Percentiles rank a stretch among this genome's conserved stretches.
Conservation (phyloP, 2,329 filamentous ascomycete genomes). For the Fusarium globosum region DNA sequence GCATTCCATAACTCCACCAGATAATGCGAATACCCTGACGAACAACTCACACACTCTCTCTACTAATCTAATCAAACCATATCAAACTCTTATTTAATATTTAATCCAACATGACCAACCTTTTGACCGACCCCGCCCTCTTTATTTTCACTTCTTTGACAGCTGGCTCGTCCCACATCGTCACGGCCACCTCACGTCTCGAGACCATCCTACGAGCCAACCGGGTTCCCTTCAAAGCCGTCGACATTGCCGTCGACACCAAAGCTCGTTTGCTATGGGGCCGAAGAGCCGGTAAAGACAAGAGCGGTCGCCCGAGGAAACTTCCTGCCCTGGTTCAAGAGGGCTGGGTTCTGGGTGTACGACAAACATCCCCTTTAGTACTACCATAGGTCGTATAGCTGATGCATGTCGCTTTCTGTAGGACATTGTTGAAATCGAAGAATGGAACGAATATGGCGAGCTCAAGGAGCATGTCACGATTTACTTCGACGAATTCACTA, state of each 20-base stretch:
- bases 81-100: constrained; percentile 1
- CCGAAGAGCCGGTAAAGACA: constrained; percentile 80
- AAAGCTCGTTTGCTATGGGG: constrained; percentile 91
- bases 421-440: constrained; percentile 95
- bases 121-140: constrained; percentile 74
- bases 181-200: constrained; percentile 93
- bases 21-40: constrained; percentile 27
- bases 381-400: background rate
- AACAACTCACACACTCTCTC: constrained; percentile 6
- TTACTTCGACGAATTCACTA: constrained; percentile 71
- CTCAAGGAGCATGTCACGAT: constrained; percentile 85
- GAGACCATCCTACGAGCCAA: constrained; percentile 97
- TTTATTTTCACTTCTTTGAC: constrained; percentile 98
- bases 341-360: constrained; percentile 84
- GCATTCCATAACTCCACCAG: constrained; percentile 21
- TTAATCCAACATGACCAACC: constrained; percentile 53
- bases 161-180: constrained; percentile 93
- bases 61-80: background rate
- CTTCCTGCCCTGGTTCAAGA: constrained; percentile 90
- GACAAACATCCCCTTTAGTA: constrained; percentile 51
- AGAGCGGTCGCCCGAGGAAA: constrained; percentile 73
- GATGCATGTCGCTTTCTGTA: constrained; percentile 50
- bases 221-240: constrained; percentile 89
- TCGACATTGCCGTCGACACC: constrained; percentile 91
- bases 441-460: constrained; percentile 99